Base-by-base conservation (phyloP, 192 early-diverging fungal genomes). In the Powellomyces hirtus region DNA sequence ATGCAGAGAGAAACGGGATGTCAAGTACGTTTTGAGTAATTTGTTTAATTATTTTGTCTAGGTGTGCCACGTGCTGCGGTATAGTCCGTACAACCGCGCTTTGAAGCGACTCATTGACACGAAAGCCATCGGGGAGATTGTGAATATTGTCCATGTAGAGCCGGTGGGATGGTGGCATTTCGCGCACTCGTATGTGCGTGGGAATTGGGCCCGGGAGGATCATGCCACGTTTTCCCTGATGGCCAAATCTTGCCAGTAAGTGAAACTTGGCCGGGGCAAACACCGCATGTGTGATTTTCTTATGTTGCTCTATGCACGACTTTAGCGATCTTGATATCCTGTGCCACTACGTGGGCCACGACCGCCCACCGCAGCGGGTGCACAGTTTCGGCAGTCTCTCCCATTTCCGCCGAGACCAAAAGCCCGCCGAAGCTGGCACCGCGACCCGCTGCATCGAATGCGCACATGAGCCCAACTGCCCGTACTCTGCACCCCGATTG, bases 91-190 rank as follows among this genome's bases (percentile, higher is more conserved):
- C 65, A 86, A 85, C 56, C 52, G 62, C 0, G 76, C 77, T 22
- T 62, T 90, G 59, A 88, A 89, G 65, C 49, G 70, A 34, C 75
- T 87, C 16, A 70, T 90, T 14, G 83, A 85, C 27, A 63, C 70
- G 8, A 78, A 79, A 0, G 71, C 68, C 2, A 63, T 87, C 18
- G 89, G 89, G 20, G 78, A 86, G 14, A 72, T 90, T 38, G 69
- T 88, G 44, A 84, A 85, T 57, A 81, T 90, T 24, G 75, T 81
- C 52, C 89, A 90, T 53, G 51, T 84, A 27, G 88, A 90, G 61
- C 86, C 87, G 0, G 86, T 89, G 2, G 88, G 88, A 1, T 84
- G 77, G 71, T 88, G 75, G 66, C 88, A 89, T 59, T 88, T 87
- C 77, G 84, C 86, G 2, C 88, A 89, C 52, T 84, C 84, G 27